Evolutionary conservation across 2,329 filamentous ascomycete species (phyloP), one percentile per base, ranked within the genome.

Genomic region (Diaporthe caulivora): DNA sequence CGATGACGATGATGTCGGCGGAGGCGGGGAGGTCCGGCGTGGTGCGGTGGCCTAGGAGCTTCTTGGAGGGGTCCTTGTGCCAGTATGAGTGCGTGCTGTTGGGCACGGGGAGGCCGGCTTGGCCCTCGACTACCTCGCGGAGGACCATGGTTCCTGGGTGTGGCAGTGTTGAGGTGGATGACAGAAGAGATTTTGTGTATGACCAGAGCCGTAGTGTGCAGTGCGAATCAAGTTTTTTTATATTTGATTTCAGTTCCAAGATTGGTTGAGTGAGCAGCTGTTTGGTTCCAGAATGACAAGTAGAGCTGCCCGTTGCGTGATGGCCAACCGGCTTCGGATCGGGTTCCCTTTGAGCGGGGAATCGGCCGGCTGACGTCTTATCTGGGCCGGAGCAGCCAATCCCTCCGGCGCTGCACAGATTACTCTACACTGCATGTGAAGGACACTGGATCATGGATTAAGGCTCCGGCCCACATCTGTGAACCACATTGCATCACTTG

Each of bases 1-100:
- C 94, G 6, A 96, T 86, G 31, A 96, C 87, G 6, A 95, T 88
- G 4, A 94, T 87, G 80, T 95, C 93, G 0, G 91, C 91, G 58
- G 85, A 83, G 3, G 81, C 77, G 1, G 94, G 93, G 29, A 95
- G 84, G 9, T 89, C 83, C 0, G 84, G 78, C 0, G 93, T 95
- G 0, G 92, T 92, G 21, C 90, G 88, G 78, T 95, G 91, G n/a
- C 91, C 91, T 0, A 91, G 82, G 7, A 96, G 87, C 72, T 87
- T 86, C 69, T 87, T 79, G 4, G 92, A 93, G 0, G 92, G 92
- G 74, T 93, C 87, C 69, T 86, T 88, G 79, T 93, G 93, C 94
- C 94, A 96, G 85, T 93, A 95, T 0, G 93, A 93, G 34, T 82
- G 80, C 4, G 91, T 92, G 53, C 92, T 89, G 51, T 88, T 85